phyloP scores from a whole-genome alignment of 1,139 yeast species.

The Diutina rugosa region DNA sequence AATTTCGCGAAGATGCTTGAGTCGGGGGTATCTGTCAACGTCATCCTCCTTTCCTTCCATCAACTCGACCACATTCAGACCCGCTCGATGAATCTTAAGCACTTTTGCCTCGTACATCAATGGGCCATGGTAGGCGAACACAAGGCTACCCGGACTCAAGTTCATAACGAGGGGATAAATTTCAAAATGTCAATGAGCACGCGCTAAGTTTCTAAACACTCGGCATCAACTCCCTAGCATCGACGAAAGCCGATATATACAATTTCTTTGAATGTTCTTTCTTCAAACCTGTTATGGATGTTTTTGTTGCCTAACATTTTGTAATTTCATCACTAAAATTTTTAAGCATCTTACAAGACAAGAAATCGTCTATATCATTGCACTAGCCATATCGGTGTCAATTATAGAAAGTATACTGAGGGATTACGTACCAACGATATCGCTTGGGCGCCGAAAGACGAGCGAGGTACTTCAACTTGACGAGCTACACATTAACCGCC shows the following conservation, averaged over 20 bases:
- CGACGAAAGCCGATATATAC: background rate
- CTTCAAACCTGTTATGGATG: background rate
- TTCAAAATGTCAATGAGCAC: background rate
- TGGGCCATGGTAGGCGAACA: slow-evolving; percentile 87
- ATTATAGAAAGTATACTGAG: background rate
- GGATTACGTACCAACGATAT: background rate
- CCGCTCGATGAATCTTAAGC: slow-evolving; percentile 48
- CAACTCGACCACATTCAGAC: slow-evolving; percentile 24
- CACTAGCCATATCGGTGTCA: background rate
- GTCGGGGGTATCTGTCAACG: background rate
- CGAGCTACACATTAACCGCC: background rate
- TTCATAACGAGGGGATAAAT: background rate
- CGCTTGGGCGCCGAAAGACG: background rate
- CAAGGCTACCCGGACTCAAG: slow-evolving; percentile 25
- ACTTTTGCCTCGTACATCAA: slow-evolving; percentile 82
- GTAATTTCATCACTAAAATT: background rate
- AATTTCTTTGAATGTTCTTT: too few relatives aligned
- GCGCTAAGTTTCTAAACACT: background rate
- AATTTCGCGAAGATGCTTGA: slow-evolving; percentile 16
- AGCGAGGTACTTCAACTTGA: background rate
- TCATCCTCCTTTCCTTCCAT: slow-evolving; percentile 26
- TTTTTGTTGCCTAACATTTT: too few relatives aligned
- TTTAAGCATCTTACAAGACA: background rate
- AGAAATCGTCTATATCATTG: background rate
- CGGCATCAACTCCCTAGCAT: background rate